These are phyloP conservation scores for Ailanthus altissimus DNA, from an alignment of 345 rosid genomes.

Conservation along the genomic window DNA sequence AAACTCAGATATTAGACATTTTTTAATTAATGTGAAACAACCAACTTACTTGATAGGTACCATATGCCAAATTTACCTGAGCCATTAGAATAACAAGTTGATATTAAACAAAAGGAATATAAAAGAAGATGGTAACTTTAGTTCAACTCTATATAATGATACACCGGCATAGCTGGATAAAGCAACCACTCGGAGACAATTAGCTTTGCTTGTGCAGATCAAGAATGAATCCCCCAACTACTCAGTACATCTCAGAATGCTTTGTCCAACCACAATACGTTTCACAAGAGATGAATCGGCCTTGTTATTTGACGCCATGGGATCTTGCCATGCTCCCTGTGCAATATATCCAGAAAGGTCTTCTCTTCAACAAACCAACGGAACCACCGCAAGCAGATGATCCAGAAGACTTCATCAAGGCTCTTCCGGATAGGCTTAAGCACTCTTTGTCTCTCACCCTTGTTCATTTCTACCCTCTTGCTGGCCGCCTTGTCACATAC, in stretches of 20 bases:
- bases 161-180: background rate
- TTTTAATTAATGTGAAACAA: too few species aligned
- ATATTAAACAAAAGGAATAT: background rate
- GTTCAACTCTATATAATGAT: background rate
- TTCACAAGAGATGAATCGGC: constrained; percentile 43
- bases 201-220: too few species aligned
- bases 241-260: constrained; percentile 48
- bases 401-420: constrained; percentile 32
- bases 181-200: background rate
- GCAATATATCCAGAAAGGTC: constrained; percentile 69
- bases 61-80: background rate
- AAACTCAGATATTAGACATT: too few species aligned
- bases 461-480: constrained; percentile 67
- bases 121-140: background rate
- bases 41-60: too few species aligned
- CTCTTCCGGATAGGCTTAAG: constrained; percentile 44
- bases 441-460: constrained; percentile 63
- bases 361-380: constrained; percentile 51
- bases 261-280: constrained; percentile 49
- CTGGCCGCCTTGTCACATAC: constrained; percentile 59
- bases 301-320: constrained; percentile 62
- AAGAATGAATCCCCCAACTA: constrained; percentile 30
- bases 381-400: constrained; percentile 33
- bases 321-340: constrained; percentile 71
- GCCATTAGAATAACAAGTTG: background rate